A percentile compares a stretch with the other conserved stretches of the same genome.
Conservation (phyloP, 345 rosid genomes). For the Eucalyptus curtisii region DNA sequence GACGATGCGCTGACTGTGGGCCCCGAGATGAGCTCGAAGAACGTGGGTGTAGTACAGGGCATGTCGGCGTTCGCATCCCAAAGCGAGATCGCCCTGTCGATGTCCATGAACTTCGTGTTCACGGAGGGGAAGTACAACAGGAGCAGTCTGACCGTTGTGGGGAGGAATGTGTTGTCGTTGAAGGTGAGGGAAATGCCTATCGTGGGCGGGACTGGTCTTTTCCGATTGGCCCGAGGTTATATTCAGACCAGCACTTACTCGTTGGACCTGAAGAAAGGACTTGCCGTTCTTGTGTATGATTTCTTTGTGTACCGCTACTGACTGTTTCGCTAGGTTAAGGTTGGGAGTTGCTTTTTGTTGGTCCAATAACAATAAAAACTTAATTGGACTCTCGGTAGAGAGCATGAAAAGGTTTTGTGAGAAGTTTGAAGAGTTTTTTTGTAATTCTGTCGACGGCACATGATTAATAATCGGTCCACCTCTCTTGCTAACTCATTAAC, state of each 20-base stretch:
- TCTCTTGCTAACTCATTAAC: neutral
- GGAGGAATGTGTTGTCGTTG: neutral
- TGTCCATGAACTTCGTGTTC: neutral
- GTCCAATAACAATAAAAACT: neutral
- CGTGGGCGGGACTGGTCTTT: slow-evolving; percentile 7
- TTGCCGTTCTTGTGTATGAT: slow-evolving; percentile 1
- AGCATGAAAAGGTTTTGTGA: neutral
- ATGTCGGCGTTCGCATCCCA: neutral
- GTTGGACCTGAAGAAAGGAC: neutral
- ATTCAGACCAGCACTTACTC: slow-evolving; percentile 1
- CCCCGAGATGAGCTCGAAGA: neutral
- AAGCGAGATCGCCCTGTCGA: neutral
- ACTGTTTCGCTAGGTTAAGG: neutral
- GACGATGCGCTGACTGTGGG: neutral
- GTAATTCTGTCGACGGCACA: neutral
- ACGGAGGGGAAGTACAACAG: neutral
- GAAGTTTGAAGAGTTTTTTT: neutral
- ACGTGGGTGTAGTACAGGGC: neutral
- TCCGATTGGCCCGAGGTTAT: slow-evolving; percentile 11
- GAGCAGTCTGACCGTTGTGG: neutral
- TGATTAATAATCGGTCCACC: neutral
- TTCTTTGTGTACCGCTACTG: neutral
- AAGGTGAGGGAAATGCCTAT: neutral
- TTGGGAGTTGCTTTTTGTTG: neutral
- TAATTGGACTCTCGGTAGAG: neutral